Percentiles rank a stretch among this genome's conserved stretches.
phyloP scores from a whole-genome alignment of 169 alveolate genomes.

The Plasmodium falciparum region DNA sequence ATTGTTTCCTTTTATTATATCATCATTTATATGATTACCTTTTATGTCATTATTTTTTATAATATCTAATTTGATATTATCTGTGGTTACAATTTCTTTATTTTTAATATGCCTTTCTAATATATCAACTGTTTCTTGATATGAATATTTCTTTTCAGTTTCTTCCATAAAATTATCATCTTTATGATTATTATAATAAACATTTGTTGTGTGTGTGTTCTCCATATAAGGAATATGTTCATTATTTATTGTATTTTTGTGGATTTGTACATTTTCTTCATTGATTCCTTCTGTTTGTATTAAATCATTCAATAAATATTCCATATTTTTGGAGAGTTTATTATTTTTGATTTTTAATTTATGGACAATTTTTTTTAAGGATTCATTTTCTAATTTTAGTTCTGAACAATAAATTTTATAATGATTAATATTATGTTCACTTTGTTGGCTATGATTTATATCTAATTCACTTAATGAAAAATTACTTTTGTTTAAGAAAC shows the following conservation, averaged over 20 bases:
- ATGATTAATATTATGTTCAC: conserved; percentile 29
- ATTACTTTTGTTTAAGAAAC: conserved; percentile 15
- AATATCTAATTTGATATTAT: too few relatives aligned
- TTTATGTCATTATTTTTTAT: too few relatives aligned
- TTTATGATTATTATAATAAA: too few relatives aligned
- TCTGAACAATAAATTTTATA: conserved; percentile 54
- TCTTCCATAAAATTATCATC: too few relatives aligned
- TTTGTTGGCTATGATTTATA: conserved; percentile 25
- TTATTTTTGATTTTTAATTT: conserved; percentile 31
- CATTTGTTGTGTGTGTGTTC: too few relatives aligned
- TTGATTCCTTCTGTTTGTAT: conserved; percentile 4
- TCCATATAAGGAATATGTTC: not conserved
- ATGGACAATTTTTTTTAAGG: conserved; percentile 13
- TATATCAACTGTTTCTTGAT: too few relatives aligned
- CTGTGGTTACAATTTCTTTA: too few relatives aligned
- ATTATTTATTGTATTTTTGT: not conserved
- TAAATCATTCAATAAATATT: conserved; percentile 26
- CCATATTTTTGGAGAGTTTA: conserved; percentile 48
- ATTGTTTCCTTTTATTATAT: too few relatives aligned
- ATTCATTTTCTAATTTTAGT: conserved; percentile 37
- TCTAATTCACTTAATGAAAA: conserved; percentile 45
- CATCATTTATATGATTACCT: too few relatives aligned
- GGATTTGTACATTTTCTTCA: not conserved
- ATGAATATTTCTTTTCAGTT: too few relatives aligned
- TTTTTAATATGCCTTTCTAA: too few relatives aligned